A percentile compares a stretch with the other conserved stretches of the same genome.
Evolutionary conservation across 192 early-diverging fungal species (phyloP).

Genomic region (Coemansia sp.): DNA sequence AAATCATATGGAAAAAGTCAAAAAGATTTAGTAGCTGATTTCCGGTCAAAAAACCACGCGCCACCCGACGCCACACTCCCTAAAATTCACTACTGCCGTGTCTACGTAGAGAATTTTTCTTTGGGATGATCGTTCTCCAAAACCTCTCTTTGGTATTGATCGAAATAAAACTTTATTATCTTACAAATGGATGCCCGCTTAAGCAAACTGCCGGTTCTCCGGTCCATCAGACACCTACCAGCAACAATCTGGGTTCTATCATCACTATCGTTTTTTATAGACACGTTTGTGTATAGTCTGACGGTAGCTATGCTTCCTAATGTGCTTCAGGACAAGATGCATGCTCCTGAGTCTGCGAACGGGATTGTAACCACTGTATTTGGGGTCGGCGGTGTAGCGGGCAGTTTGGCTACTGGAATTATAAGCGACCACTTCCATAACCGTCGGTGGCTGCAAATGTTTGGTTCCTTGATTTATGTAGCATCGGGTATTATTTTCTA

Average conservation of each 20-base stretch:
- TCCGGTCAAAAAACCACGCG: background rate
- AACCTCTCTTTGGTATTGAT: background rate
- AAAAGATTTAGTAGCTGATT: background rate
- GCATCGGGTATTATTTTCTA: constrained; percentile 26
- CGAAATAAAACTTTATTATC: background rate
- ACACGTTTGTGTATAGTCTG: constrained; percentile 37
- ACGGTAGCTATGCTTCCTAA: constrained; percentile 31
- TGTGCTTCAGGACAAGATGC: constrained; percentile 30
- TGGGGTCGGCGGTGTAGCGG: constrained; percentile 20
- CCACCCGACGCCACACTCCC: background rate
- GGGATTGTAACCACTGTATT: constrained; percentile 37
- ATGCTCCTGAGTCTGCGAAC: constrained; percentile 29
- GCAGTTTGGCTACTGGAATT: constrained; percentile 6
- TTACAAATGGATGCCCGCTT: background rate
- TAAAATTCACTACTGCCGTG: no score
- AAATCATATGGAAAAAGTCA: background rate
- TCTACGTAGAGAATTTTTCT: background rate
- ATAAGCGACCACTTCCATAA: constrained; percentile 21
- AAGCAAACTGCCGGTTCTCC: background rate
- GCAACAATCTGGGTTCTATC: constrained; percentile 32
- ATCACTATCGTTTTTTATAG: constrained; percentile 31
- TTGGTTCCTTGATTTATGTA: constrained; percentile 16
- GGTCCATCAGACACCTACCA: background rate
- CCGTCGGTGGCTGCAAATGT: constrained; percentile 19
- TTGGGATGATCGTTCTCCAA: no score